A percentile compares a stretch with the other conserved stretches of the same genome.
These are phyloP conservation scores for Aspergillus biplanus DNA, from an alignment of 495 filamentous ascomycete genomes.

Conservation along the genomic window DNA sequence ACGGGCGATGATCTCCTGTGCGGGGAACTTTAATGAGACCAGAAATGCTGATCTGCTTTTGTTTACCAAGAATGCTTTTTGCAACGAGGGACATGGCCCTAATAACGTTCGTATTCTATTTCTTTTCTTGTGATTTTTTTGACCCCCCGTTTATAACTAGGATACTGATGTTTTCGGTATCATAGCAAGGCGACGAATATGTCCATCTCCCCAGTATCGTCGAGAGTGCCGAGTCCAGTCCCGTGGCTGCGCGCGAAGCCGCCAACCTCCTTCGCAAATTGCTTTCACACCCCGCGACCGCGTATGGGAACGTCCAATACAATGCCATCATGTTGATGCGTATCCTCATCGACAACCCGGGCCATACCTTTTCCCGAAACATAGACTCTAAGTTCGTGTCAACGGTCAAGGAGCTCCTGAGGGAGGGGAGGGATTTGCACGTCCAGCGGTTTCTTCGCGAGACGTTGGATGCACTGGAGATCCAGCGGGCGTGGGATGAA, in stretches of 20 bases:
- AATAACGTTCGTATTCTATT: constrained; percentile 54
- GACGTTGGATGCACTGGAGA: constrained; percentile 76
- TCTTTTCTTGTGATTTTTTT: constrained; percentile 27
- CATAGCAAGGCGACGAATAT: constrained; percentile 76
- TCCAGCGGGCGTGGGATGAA: constrained; percentile 70
- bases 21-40: not conserved
- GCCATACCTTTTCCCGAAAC: constrained; percentile 83
- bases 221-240: constrained; percentile 90
- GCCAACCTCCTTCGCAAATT: constrained; percentile 80
- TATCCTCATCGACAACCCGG: constrained; percentile 92
- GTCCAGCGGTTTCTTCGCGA: constrained; percentile 85
- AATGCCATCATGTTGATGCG: constrained; percentile 96
- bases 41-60: constrained; percentile 8
- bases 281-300: constrained; percentile 67
- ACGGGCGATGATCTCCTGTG: not conserved
- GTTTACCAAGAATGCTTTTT: constrained; percentile 64
- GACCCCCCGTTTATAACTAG: not conserved
- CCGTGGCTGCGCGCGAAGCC: constrained; percentile 77
- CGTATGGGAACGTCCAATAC: constrained; percentile 76
- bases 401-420: constrained; percentile 74
- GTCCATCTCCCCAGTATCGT: constrained; percentile 94
- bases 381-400: constrained; percentile 79
- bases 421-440: constrained; percentile 69
- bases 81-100: constrained; percentile 71
- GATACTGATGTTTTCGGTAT: not conserved